Percentiles rank a stretch among this genome's conserved stretches.
phyloP scores from a whole-genome alignment of 2,329 filamentous ascomycete genomes.

The Mariannaea elegans region DNA sequence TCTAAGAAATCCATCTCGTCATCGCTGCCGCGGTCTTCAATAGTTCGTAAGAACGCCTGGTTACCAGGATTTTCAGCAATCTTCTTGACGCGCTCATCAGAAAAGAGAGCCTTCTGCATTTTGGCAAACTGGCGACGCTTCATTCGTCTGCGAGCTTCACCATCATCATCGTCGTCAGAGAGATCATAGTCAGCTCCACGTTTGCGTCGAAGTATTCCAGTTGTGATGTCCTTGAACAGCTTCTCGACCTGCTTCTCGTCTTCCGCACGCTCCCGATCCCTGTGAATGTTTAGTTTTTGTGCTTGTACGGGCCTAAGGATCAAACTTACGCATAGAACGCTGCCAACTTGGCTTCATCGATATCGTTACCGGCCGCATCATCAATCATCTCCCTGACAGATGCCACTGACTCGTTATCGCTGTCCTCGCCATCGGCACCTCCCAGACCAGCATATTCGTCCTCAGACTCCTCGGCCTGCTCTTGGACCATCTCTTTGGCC shows the following conservation, averaged over 20 bases:
- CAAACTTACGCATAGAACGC: conserved; percentile 87
- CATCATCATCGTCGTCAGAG: conserved; percentile 90
- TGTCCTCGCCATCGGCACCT: conserved; percentile 87
- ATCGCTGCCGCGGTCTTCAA: conserved; percentile 82
- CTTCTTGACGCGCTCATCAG: conserved; percentile 90
- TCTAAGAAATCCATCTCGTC: conserved; percentile 81
- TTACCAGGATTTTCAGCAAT: conserved; percentile 91
- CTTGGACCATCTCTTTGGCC: conserved; percentile 87
- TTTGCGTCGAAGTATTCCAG: conserved; percentile 85
- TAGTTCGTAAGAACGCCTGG: conserved; percentile 86
- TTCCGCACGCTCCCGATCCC: conserved; percentile 78
- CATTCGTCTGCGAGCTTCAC: conserved; percentile 78
- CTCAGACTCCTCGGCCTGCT: conserved; percentile 96
- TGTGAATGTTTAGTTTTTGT: conserved; percentile 45
- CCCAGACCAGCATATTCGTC: conserved; percentile 97
- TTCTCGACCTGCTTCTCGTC: conserved; percentile 92
- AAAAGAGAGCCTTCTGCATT: conserved; percentile 87
- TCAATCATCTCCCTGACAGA: conserved; percentile 89
- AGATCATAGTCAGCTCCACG: conserved; percentile 84
- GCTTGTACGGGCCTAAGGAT: neutral
- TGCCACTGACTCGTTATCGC: conserved; percentile 75
- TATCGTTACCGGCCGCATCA: conserved; percentile 79
- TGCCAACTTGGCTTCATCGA: conserved; percentile 82
- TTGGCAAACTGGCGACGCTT: conserved; percentile 90
- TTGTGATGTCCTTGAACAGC: conserved; percentile 92